Evolutionary conservation across 768 basidiomycete genomes (phyloP).

Genomic region (Mycena floridula): DNA sequence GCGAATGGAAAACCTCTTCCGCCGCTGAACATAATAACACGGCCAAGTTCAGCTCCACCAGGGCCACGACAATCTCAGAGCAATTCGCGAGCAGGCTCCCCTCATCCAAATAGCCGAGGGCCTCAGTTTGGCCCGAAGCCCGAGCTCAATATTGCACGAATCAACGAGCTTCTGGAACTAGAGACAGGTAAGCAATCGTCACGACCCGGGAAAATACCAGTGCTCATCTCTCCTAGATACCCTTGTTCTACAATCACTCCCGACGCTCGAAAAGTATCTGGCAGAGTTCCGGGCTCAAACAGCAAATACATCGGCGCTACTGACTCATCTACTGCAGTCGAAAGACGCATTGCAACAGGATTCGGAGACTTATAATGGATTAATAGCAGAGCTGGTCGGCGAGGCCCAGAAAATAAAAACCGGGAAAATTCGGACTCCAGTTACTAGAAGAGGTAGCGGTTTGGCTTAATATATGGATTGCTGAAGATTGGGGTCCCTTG

Average conservation of each 20-base stretch:
- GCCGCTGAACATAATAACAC: conserved; percentile 74
- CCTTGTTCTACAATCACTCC: conserved; percentile 64
- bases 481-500: too few species aligned
- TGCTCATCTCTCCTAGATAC: conserved; percentile 54
- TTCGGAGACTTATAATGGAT: conserved; percentile 82
- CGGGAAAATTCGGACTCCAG: conserved; percentile 45
- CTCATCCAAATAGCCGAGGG: conserved; percentile 34
- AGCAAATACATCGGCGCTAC: conserved; percentile 62
- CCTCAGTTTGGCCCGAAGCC: conserved; percentile 69
- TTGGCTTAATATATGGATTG: conserved; percentile 17
- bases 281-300: conserved; percentile 67
- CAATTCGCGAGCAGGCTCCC: conserved; percentile 4
- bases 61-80: conserved; percentile 49
- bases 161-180: conserved; percentile 59
- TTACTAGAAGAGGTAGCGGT: conserved; percentile 42
- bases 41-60: conserved; percentile 78
- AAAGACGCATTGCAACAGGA: conserved; percentile 81
- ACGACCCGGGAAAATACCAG: too few species aligned
- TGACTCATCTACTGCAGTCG: conserved; percentile 79
- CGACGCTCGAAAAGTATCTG: conserved; percentile 59
- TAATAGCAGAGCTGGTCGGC: conserved; percentile 88
- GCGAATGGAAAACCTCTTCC: conserved; percentile 64
- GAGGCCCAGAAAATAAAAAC: conserved; percentile 84
- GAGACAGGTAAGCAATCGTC: too few species aligned
- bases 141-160: conserved; percentile 58